phyloP scores from a whole-genome alignment of 1,139 yeast species.

The Meyerozyma sp. region DNA sequence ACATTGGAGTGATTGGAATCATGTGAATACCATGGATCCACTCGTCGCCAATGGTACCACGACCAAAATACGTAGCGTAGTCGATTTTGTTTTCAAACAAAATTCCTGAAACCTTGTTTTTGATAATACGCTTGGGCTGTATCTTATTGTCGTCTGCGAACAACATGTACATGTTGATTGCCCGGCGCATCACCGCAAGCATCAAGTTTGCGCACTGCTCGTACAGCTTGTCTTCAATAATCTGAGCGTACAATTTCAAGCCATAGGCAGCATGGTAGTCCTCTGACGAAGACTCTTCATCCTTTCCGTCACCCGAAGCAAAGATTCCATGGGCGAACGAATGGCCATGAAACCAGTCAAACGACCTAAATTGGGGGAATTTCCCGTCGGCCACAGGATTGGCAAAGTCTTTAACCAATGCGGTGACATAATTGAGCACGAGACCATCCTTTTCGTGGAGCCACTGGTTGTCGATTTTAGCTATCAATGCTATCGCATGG shows the following conservation, averaged over 20 bases:
- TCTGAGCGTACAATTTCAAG: constrained; percentile 34
- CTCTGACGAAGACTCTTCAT: constrained; percentile 43
- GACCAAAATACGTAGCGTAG: constrained; percentile 41
- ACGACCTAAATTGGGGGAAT: constrained; percentile 38
- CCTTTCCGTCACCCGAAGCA: constrained; percentile 43
- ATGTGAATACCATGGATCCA: constrained; percentile 47
- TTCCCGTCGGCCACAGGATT: constrained; percentile 31
- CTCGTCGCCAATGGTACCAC: constrained; percentile 38
- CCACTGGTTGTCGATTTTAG: constrained; percentile 46
- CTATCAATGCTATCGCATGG: constrained; percentile 65
- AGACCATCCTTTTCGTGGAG: constrained; percentile 20
- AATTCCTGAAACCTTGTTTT: constrained; percentile 43
- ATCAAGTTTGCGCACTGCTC: constrained; percentile 36
- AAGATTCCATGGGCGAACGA: constrained; percentile 44
- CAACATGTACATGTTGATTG: constrained; percentile 42
- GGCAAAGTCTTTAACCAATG: constrained; percentile 38
- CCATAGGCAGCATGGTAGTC: constrained; percentile 43
- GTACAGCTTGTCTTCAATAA: constrained; percentile 28
- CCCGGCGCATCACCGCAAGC: constrained; percentile 36
- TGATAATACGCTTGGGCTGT: constrained; percentile 33
- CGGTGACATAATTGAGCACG: constrained; percentile 26
- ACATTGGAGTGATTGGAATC: constrained; percentile 42
- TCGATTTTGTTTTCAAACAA: constrained; percentile 42
- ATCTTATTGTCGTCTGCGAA: constrained; percentile 33
- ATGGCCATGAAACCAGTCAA: constrained; percentile 46